phyloP scores from a whole-genome alignment of 805 yeast species.

The Torulaspora delbrueckii region DNA sequence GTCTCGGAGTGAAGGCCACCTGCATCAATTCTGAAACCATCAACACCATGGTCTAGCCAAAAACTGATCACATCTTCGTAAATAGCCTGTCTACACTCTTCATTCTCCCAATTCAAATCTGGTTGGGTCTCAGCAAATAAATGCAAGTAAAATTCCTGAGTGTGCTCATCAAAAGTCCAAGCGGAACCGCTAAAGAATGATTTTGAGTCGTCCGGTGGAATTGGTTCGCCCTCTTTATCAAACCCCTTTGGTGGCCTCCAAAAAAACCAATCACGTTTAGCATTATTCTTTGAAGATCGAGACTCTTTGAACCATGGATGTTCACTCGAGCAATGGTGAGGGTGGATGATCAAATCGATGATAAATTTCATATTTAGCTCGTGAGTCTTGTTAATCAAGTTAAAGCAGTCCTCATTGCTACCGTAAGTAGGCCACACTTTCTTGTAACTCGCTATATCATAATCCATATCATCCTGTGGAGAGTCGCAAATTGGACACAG shows the following conservation, averaged over 20 bases:
- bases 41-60: conserved; percentile 54
- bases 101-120: conserved; percentile 60
- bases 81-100: conserved; percentile 31
- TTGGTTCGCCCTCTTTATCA: no score
- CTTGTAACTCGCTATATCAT: conserved; percentile 54
- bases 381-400: conserved; percentile 46
- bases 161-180: conserved; percentile 51
- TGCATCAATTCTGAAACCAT: conserved; percentile 56
- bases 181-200: conserved; percentile 51
- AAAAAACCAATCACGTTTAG: conserved; percentile 58
- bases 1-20: conserved; percentile 50
- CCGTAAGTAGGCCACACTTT: conserved; percentile 52
- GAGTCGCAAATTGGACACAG: conserved; percentile 54
- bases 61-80: conserved; percentile 45
- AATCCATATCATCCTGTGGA: conserved; percentile 61
- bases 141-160: conserved; percentile 52
- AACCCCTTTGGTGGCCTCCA: conserved; percentile 47
- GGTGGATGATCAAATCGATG: conserved; percentile 49
- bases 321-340: conserved; percentile 48
- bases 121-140: conserved; percentile 47
- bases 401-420: conserved; percentile 48
- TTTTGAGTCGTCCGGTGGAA: conserved; percentile 30
- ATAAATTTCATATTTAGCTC: conserved; percentile 48
- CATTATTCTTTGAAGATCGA: conserved; percentile 44
- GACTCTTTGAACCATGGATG: conserved; percentile 58